phyloP scores from a whole-genome alignment of 768 basidiomycete genomes.

The Cystobasidium tubakii region DNA sequence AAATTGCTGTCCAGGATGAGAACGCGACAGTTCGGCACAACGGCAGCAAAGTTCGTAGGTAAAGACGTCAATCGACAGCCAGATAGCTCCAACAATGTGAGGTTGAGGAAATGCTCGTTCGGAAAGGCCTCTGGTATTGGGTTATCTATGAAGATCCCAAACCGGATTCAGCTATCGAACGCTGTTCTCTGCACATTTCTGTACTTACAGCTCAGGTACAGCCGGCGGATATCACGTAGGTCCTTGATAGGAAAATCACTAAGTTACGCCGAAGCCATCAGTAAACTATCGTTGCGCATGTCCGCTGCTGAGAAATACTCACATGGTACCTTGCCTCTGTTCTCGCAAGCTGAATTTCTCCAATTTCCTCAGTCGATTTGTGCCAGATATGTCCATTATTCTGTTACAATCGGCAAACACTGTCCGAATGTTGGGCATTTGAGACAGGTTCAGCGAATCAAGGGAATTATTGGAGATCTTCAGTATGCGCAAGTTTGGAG shows the following conservation, averaged over 20 bases:
- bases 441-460: slow-evolving; percentile 58
- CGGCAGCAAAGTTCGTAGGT: slow-evolving; percentile 61
- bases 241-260: slow-evolving; percentile 52
- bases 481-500: slow-evolving; percentile 73
- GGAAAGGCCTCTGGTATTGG: slow-evolving; percentile 49
- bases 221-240: slow-evolving; percentile 81
- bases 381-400: slow-evolving; percentile 45
- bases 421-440: slow-evolving; percentile 69
- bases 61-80: slow-evolving; percentile 72
- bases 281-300: not conserved
- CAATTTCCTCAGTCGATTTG: slow-evolving; percentile 62
- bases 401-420: slow-evolving; percentile 85
- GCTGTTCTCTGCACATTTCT: not conserved
- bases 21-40: slow-evolving; percentile 77
- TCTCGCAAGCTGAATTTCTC: slow-evolving; percentile 89
- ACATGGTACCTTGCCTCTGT: slow-evolving; percentile 59
- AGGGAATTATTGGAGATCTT: slow-evolving; percentile 78
- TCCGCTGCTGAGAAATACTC: not conserved
- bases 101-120: slow-evolving; percentile 72
- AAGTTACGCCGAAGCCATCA: not conserved
- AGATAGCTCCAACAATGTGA: slow-evolving; percentile 86
- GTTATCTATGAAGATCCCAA: slow-evolving; percentile 46
- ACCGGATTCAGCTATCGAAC: not conserved
- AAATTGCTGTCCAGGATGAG: slow-evolving; percentile 98
- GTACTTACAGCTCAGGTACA: slow-evolving; percentile 84